Percentiles rank a stretch among this genome's conserved stretches.
These are phyloP conservation scores for Diaporthe sp. DNA, from an alignment of 2,329 filamentous ascomycete species.

Conservation along the genomic window DNA sequence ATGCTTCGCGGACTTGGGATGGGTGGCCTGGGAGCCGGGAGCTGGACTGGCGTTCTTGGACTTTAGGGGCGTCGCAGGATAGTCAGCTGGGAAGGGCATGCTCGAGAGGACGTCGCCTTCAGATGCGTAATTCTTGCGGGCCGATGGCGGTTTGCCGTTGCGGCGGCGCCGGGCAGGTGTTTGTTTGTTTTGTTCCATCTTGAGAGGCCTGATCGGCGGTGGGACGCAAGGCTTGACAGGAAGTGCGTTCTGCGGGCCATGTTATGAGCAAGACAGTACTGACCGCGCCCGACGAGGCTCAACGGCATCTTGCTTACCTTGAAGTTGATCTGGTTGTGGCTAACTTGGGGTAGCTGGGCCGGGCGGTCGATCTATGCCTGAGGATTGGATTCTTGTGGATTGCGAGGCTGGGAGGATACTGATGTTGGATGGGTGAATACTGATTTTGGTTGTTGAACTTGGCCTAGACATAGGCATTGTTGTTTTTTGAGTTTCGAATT, in stretches of 20 bases:
- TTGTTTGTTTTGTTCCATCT: conserved; percentile 52
- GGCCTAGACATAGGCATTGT: conserved; percentile 37
- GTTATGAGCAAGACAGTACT: conserved; percentile 20
- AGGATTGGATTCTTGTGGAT: conserved; percentile 17
- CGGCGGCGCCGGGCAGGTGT: conserved; percentile 57
- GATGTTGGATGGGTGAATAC: conserved; percentile 37
- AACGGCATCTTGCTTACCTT: conserved; percentile 9
- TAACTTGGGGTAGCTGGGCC: conserved; percentile 30
- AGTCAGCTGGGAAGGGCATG: conserved; percentile 51
- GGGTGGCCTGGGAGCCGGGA: conserved; percentile 46
- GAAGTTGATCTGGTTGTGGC: conserved; percentile 22
- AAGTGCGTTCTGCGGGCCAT: conserved; percentile 1
- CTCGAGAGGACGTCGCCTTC: conserved; percentile 64
- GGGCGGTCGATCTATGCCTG: conserved; percentile 36
- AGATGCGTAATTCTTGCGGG: conserved; percentile 69
- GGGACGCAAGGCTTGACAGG: conserved; percentile 2
- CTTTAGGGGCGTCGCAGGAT: conserved; percentile 62
- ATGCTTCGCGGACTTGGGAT: conserved; percentile 48
- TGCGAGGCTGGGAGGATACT: conserved; percentile 34
- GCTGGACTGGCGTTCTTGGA: conserved; percentile 51
- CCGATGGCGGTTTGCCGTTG: conserved; percentile 53
- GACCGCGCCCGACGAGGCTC: background rate
- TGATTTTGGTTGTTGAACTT: conserved; percentile 34
- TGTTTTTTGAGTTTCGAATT: conserved; percentile 27
- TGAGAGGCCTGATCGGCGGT: conserved; percentile 31